Base-by-base conservation (phyloP, 352 stramenopile species). In the Phytophthora sansomeana region DNA sequence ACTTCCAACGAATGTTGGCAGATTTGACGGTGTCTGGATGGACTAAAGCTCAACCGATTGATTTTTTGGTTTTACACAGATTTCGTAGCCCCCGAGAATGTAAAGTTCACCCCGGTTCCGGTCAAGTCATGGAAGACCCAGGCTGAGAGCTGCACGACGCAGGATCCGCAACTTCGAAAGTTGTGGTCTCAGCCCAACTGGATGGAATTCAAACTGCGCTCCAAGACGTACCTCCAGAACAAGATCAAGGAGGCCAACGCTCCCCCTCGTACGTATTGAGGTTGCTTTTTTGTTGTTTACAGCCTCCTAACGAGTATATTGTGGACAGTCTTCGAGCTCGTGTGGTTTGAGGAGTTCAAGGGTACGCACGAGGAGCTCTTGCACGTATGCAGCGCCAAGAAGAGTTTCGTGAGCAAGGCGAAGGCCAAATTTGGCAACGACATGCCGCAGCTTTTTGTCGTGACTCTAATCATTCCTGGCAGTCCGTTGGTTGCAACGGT, bases 261-360 rank as follows among this genome's bases (percentile, higher is more conserved):
- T 26, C 78, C 79, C 36, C 81, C 87, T 35, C 59, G 86, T 94
- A 89, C 51, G 75, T 73, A 35, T 28, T 10, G 24, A n/a, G 33
- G n/a, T 2, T 39, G 10, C 33, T n/a, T 6, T 24, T 16, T 2
- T n/a, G 19, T 21, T 43, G 36, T 4, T 43, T 14, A 16, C n/a
- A 21, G 14, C 32, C 38, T 19, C 4, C 49, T 56, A 24, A 56
- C 13, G 3, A 44, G 10, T 19, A 11, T 11, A 13, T 32, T 55
- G 48, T 3, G 11, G 33, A 5, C 50, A 94, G 86, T 93, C 33
- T 92, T 92, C 50, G 86, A 93, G 42, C 71, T 95, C 10, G 78
- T 93, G 29, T 95, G 86, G 86, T 90, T 95, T 36, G 86, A 95
- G 47, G 58, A 88, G 19, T 91, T 95, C 50, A 81, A 81, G 52